phyloP scores from a whole-genome alignment of 2,329 filamentous ascomycete species.

The Penicillium sp. region DNA sequence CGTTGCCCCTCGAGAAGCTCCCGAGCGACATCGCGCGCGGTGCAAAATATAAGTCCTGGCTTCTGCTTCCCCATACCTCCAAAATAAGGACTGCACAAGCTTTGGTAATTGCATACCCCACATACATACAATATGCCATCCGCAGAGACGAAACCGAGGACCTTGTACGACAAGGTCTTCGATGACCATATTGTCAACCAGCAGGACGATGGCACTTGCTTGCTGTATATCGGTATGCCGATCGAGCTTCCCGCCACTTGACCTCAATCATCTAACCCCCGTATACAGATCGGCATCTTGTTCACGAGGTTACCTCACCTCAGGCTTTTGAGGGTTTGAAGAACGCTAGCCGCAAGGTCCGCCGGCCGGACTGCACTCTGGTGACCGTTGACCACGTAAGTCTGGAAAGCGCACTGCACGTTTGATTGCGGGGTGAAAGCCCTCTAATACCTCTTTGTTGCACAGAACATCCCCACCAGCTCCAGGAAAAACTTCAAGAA shows the following conservation, averaged over 20 bases:
- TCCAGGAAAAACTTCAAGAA: conserved; percentile 92
- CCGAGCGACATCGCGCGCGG: conserved; percentile 42
- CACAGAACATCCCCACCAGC: conserved; percentile 87
- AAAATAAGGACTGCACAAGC: not conserved
- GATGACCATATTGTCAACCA: conserved; percentile 92
- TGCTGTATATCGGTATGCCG: conserved; percentile 85
- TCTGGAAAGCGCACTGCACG: conserved; percentile 21
- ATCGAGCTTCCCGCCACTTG: conserved; percentile 10
- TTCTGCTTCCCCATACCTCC: conserved; percentile 14
- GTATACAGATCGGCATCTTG: conserved; percentile 80
- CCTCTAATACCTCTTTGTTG: conserved; percentile 20
- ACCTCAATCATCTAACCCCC: conserved; percentile 1
- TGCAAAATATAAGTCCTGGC: conserved; percentile 34
- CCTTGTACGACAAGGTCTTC: conserved; percentile 97
- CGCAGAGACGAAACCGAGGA: conserved; percentile 72
- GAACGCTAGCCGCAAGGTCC: conserved; percentile 84
- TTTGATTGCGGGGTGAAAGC: not conserved
- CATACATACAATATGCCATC: conserved; percentile 68
- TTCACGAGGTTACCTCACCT: conserved; percentile 97
- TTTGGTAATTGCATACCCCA: conserved; percentile 16
- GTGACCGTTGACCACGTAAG: conserved; percentile 95
- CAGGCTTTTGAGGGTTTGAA: conserved; percentile 97
- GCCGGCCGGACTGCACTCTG: conserved; percentile 93
- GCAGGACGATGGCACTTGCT: conserved; percentile 87
- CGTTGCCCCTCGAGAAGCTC: conserved; percentile 36